Percentiles rank a stretch among this genome's conserved stretches.
Conservation (phyloP, 2,329 filamentous ascomycete species). For the Periconia digitata region DNA sequence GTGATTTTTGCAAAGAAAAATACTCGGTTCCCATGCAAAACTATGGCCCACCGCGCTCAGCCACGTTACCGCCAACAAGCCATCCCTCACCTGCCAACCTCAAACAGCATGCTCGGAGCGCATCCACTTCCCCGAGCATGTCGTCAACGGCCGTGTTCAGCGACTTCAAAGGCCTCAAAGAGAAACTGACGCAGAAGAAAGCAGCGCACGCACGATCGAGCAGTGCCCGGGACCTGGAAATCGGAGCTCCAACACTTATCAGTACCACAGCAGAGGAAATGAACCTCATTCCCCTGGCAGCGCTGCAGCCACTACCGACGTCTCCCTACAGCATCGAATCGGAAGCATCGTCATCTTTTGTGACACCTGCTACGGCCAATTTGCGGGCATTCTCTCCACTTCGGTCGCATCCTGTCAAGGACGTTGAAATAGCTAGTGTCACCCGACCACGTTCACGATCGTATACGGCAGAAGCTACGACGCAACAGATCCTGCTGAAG, state of each 20-base stretch:
- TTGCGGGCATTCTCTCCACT: constrained; percentile 32
- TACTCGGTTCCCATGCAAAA: constrained; percentile 22
- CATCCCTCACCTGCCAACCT: constrained; percentile 25
- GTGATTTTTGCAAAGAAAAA: constrained; percentile 17
- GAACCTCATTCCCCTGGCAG: constrained; percentile 38
- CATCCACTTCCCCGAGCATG: constrained; percentile 31
- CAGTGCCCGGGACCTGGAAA: constrained; percentile 30
- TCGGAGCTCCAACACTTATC: constrained; percentile 34
- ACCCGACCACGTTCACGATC: constrained; percentile 28
- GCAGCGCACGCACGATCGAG: constrained; percentile 22
- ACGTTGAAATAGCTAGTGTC: constrained; percentile 13
- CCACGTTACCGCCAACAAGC: constrained; percentile 27
- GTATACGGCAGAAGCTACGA: constrained; percentile 12
- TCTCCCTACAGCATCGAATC: constrained; percentile 15
- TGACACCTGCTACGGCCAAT: constrained; percentile 10
- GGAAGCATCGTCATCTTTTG: constrained; percentile 13
- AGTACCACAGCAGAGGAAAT: constrained; percentile 36
- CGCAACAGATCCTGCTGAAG: constrained; percentile 16
- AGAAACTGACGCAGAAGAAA: constrained; percentile 32
- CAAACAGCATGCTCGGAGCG: constrained; percentile 31
- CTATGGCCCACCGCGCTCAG: constrained; percentile 28
- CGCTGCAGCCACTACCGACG: constrained; percentile 15
- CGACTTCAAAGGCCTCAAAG: constrained; percentile 36
- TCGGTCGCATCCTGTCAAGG: constrained; percentile 31
- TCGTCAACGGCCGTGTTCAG: constrained; percentile 29